phyloP scores from a whole-genome alignment of 2,329 filamentous ascomycete species.

The Coniochaeta ligniaria region DNA sequence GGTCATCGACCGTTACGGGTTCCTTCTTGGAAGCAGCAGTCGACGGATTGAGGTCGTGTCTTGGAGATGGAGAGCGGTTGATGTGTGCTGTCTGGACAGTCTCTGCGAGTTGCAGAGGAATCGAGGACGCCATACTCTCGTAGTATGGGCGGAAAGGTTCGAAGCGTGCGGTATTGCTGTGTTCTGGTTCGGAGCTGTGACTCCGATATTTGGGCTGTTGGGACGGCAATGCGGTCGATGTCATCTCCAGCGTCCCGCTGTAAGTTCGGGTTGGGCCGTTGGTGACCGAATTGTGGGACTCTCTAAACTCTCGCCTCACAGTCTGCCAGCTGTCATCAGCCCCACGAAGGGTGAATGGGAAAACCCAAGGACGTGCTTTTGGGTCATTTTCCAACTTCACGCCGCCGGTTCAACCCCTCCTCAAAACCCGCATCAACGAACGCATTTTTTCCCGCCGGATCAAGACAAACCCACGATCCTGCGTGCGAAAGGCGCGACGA shows the following conservation, averaged over 20 bases:
- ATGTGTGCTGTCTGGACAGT: constrained; percentile 77
- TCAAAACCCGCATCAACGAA: not conserved
- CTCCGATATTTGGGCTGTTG: not conserved
- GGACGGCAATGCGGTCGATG: not conserved
- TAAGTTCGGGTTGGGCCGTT: not conserved
- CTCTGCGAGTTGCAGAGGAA: constrained; percentile 64
- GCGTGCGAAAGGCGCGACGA: constrained; percentile 11
- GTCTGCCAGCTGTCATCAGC: not conserved
- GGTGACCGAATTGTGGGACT: not conserved
- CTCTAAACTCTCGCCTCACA: not conserved
- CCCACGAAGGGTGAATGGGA: not conserved
- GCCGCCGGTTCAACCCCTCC: not conserved
- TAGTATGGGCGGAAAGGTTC: not conserved
- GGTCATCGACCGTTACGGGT: constrained; percentile 47
- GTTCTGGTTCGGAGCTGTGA: not conserved
- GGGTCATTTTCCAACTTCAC: constrained; percentile 1
- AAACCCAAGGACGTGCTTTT: not conserved
- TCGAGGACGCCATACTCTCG: constrained; percentile 43
- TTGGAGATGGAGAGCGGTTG: constrained; percentile 61
- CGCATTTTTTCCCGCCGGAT: not conserved
- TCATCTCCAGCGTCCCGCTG: not conserved
- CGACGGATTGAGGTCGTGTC: constrained; percentile 73
- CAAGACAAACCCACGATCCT: constrained; percentile 2
- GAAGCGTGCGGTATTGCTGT: not conserved
- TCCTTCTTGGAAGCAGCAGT: constrained; percentile 63